Evolutionary conservation across 2,329 filamentous ascomycete genomes (phyloP).

Genomic region (Hawksworthiomyces lignivorus): DNA sequence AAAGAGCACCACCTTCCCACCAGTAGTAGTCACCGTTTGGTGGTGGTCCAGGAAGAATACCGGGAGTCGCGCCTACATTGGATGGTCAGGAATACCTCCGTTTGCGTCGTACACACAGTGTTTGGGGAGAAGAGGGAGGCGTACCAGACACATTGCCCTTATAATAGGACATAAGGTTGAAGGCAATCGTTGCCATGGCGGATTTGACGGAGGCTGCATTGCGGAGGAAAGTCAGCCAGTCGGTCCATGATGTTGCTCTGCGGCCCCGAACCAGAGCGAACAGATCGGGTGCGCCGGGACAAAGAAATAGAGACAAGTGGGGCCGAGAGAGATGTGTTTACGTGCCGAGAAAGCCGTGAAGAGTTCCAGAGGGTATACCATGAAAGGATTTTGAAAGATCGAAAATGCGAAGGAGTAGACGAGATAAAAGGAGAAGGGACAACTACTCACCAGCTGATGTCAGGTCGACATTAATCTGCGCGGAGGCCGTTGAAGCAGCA

Average conservation of each 20-base stretch:
- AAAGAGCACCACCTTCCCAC: constrained; percentile 25
- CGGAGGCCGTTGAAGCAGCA: constrained; percentile 9
- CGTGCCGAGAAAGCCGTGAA: background rate
- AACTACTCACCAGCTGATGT: constrained; percentile 8
- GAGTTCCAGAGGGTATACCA: background rate
- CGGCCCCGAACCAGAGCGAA: too few relatives aligned
- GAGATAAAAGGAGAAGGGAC: background rate
- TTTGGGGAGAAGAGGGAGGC: background rate
- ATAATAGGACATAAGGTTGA: constrained; percentile 45
- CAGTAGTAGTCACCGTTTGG: constrained; percentile 28
- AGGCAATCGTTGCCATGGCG: constrained; percentile 39
- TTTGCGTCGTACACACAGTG: too few relatives aligned
- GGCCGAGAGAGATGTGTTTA: constrained; percentile 2
- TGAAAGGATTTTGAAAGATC: too few relatives aligned
- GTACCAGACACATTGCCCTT: constrained; percentile 34
- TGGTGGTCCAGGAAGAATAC: constrained; percentile 24
- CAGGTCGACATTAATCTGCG: constrained; percentile 13
- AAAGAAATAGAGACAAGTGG: constrained; percentile 1
- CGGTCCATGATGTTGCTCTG: constrained; percentile 1
- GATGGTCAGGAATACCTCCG: background rate
- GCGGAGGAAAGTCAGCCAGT: too few relatives aligned
- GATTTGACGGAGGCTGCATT: constrained; percentile 36
- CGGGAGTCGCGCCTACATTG: constrained; percentile 14
- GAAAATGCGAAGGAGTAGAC: background rate
- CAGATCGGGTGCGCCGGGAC: too few relatives aligned